These are phyloP conservation scores for Pseudozyma sp. DNA, from an alignment of 1,284 basidiomycete genomes.

Conservation along the genomic window DNA sequence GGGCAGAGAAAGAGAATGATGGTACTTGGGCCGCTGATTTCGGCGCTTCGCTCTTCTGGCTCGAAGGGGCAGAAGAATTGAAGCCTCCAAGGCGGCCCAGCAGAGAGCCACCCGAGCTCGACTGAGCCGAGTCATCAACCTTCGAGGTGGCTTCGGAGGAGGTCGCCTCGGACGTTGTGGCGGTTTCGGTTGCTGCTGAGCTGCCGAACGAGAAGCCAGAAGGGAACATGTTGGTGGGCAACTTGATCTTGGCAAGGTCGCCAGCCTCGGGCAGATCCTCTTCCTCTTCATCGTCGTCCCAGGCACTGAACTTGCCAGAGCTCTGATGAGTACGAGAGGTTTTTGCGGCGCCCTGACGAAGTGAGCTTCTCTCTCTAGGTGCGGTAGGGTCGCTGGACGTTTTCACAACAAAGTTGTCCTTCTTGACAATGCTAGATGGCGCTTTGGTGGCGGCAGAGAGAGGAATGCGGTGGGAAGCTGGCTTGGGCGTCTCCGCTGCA, in stretches of 20 bases:
- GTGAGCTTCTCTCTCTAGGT: slow-evolving; percentile 53
- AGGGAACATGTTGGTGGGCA: slow-evolving; percentile 63
- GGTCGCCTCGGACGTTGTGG: slow-evolving; percentile 5
- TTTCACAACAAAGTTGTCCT: slow-evolving; percentile 57
- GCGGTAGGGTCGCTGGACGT: slow-evolving; percentile 36
- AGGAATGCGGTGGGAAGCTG: slow-evolving; percentile 39
- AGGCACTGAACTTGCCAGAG: slow-evolving; percentile 61
- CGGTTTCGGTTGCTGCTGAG: slow-evolving; percentile 8
- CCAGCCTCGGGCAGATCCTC: slow-evolving; percentile 59
- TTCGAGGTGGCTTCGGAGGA: slow-evolving; percentile 3
- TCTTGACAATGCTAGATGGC: slow-evolving; percentile 29
- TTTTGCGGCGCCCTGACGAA: slow-evolving; percentile 63
- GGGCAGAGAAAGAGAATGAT: slow-evolving; percentile 49
- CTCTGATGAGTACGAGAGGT: slow-evolving; percentile 57
- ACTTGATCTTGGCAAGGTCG: slow-evolving; percentile 65
- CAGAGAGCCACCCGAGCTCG: slow-evolving; percentile 12
- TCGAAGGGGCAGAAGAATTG: slow-evolving; percentile 38
- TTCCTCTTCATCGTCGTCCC: slow-evolving; percentile 66
- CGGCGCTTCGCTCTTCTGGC: slow-evolving; percentile 26
- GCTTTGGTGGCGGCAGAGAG: slow-evolving; percentile 41
- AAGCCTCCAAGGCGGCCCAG: slow-evolving; percentile 51
- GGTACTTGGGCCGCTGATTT: slow-evolving; percentile 16
- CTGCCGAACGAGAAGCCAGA: slow-evolving; percentile 58
- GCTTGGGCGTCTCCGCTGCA: slow-evolving; percentile 30
- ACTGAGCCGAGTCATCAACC: neutral